Evolutionary conservation across 2,329 filamentous ascomycete genomes (phyloP).

Genomic region (Chalara sp.): DNA sequence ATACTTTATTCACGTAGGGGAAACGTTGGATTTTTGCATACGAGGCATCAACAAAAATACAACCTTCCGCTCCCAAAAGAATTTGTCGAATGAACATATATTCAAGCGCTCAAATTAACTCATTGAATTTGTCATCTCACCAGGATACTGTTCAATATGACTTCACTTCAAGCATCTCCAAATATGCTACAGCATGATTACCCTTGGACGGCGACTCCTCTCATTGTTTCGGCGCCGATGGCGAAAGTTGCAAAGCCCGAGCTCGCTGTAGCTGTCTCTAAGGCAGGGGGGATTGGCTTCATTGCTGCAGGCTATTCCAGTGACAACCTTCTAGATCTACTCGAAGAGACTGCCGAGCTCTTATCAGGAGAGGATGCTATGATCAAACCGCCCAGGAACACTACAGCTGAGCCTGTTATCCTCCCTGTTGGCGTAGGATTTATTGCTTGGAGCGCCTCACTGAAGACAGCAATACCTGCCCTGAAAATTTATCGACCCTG

Average conservation of each 20-base stretch:
- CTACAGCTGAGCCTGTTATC: neutral
- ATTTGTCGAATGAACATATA: too few species aligned
- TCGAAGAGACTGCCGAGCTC: constrained; percentile 17
- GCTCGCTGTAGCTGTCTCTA: constrained; percentile 54
- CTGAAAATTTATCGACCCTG: constrained; percentile 25
- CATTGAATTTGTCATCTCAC: too few species aligned
- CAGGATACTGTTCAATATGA: too few species aligned
- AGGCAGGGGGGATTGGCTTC: constrained; percentile 43
- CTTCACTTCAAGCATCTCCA: too few species aligned
- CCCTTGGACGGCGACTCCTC: constrained; percentile 50
- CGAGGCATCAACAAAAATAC: too few species aligned
- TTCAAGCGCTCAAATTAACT: too few species aligned
- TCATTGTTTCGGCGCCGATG: constrained; percentile 64
- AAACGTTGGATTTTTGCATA: too few species aligned
- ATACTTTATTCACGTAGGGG: too few species aligned
- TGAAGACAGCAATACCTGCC: constrained; percentile 24
- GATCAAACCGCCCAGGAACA: too few species aligned
- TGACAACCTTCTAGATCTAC: constrained; percentile 10
- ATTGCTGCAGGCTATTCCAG: constrained; percentile 31
- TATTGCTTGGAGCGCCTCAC: constrained; percentile 34
- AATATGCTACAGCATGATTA: constrained; percentile 27
- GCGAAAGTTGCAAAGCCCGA: constrained; percentile 47
- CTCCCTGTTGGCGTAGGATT: constrained; percentile 40
- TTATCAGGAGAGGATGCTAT: constrained; percentile 4
- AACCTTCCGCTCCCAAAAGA: too few species aligned